A percentile compares a stretch with the other conserved stretches of the same genome.
Evolutionary conservation across 1,284 basidiomycete species (phyloP).

Genomic region (Tylopilus sp.): DNA sequence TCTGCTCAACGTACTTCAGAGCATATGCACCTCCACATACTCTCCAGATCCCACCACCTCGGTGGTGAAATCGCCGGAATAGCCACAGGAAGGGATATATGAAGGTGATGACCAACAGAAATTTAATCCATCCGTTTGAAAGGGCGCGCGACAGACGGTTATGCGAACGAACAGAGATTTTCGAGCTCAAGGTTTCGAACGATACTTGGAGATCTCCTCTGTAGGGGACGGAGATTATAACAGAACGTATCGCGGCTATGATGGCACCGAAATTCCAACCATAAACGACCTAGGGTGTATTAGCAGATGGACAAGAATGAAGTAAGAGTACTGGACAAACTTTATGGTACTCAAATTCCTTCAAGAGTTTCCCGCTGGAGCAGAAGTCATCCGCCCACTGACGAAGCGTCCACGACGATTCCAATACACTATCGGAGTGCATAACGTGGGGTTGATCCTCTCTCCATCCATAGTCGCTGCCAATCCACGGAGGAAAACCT

Average conservation of each 20-base stretch:
- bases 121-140: slow-evolving; percentile 61
- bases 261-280: slow-evolving; percentile 67
- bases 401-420: slow-evolving; percentile 52
- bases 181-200: slow-evolving; percentile 42
- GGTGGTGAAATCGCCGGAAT: slow-evolving; percentile 56
- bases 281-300: slow-evolving; percentile 46
- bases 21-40: slow-evolving; percentile 68
- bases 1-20: slow-evolving; percentile 45
- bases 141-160: slow-evolving; percentile 58
- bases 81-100: slow-evolving; percentile 75
- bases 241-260: slow-evolving; percentile 47
- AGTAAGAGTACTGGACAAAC: slow-evolving; percentile 27
- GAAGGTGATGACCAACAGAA: slow-evolving; percentile 58
- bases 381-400: slow-evolving; percentile 74
- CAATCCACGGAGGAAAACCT: slow-evolving; percentile 46
- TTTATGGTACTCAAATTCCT: slow-evolving; percentile 65
- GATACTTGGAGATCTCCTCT: slow-evolving; percentile 47
- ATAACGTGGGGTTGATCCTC: slow-evolving; percentile 27
- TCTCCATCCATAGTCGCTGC: slow-evolving; percentile 24
- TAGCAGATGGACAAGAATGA: not conserved
- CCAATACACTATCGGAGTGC: slow-evolving; percentile 32
- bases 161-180: slow-evolving; percentile 57
- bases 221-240: slow-evolving; percentile 53
- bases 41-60: slow-evolving; percentile 63
- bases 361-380: slow-evolving; percentile 53